These are phyloP conservation scores for Saccharomycopsis lassenensis DNA, from an alignment of 805 yeast species.

Conservation along the genomic window DNA sequence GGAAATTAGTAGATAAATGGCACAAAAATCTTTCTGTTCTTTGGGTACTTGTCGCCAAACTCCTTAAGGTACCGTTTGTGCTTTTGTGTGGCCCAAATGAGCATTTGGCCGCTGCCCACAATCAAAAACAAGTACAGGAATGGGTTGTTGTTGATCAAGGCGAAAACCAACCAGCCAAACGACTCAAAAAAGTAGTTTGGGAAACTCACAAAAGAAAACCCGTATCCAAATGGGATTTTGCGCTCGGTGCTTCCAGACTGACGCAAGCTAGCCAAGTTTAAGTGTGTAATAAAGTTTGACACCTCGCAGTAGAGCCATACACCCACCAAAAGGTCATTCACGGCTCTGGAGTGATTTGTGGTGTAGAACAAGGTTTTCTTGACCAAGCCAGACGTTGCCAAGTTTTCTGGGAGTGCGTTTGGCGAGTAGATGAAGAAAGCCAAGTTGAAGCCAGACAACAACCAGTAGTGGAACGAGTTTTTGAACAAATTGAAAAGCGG, in stretches of 20 bases:
- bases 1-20: conserved; percentile 52
- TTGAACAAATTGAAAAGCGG: conserved; percentile 80
- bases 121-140: conserved; percentile 58
- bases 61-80: conserved; percentile 57
- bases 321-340: conserved; percentile 26
- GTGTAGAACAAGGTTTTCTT: conserved; percentile 16
- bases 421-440: conserved; percentile 36
- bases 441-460: conserved; percentile 60
- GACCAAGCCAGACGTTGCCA: background rate
- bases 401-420: conserved; percentile 18
- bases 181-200: conserved; percentile 92
- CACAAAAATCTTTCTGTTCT: conserved; percentile 63
- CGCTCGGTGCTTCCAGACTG: conserved; percentile 46
- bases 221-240: conserved; percentile 72
- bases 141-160: conserved; percentile 68
- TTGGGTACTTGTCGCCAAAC: conserved; percentile 72
- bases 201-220: conserved; percentile 71
- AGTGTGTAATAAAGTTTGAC: conserved; percentile 65
- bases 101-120: conserved; percentile 77
- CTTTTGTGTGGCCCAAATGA: conserved; percentile 82
- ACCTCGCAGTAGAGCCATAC: conserved; percentile 52
- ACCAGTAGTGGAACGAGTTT: conserved; percentile 88
- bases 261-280: conserved; percentile 46
- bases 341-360: conserved; percentile 14
- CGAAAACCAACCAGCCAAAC: conserved; percentile 60